Evolutionary conservation across 805 yeast genomes (phyloP).

Genomic region (Vanderwaltozyma tropicalis): DNA sequence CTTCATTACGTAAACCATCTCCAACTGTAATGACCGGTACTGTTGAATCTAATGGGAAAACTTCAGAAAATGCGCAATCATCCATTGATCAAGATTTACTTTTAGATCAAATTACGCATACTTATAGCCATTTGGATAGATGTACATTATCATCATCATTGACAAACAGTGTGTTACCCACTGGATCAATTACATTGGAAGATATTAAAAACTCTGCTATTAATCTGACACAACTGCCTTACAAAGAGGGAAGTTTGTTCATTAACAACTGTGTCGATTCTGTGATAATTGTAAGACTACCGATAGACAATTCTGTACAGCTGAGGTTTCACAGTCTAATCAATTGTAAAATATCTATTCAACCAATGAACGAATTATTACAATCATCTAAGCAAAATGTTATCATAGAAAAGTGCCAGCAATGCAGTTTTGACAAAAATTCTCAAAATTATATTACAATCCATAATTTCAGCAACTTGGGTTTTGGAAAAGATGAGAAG

Average conservation of each 20-base stretch:
- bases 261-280: constrained; percentile 13
- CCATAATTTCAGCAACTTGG: constrained; percentile 18
- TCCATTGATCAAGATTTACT: no score
- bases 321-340: constrained; percentile 16
- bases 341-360: constrained; percentile 16
- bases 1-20: no score
- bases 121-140: no score
- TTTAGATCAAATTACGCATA: no score
- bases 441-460: constrained; percentile 9
- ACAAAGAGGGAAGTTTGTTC: constrained; percentile 18
- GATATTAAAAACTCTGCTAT: constrained; percentile 9
- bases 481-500: background rate
- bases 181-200: constrained; percentile 15
- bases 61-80: no score
- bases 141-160: no score
- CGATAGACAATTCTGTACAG: constrained; percentile 13
- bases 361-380: background rate
- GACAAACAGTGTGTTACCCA: no score
- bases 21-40: background rate
- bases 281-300: constrained; percentile 7
- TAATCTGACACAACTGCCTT: constrained; percentile 10
- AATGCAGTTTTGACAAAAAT: constrained; percentile 14
- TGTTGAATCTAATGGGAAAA: no score
- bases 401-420: constrained; percentile 17
- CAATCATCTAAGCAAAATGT: constrained; percentile 11